Conservation (phyloP, 2,329 filamentous ascomycete species). For the Penicillium sp. region DNA sequence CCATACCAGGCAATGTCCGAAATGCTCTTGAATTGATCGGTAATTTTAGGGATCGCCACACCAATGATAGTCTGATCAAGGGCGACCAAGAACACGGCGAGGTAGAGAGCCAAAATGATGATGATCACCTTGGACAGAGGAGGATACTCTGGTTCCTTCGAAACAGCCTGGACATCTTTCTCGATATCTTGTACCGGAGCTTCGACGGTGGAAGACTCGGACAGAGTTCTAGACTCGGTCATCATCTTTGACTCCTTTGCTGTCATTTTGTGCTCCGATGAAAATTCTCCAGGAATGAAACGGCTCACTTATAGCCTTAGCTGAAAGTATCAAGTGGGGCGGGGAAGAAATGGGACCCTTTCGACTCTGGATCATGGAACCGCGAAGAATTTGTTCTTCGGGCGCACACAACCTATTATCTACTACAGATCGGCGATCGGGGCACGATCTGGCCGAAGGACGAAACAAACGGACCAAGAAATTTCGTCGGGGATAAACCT, state of each 20-base stretch:
- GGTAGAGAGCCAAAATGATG: conserved; percentile 24
- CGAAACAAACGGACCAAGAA: background rate
- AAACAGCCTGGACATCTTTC: background rate
- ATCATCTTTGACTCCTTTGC: background rate
- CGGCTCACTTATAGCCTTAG: background rate
- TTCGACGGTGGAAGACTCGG: background rate
- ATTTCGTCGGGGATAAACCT: background rate
- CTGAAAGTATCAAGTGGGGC: background rate
- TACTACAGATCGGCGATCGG: background rate
- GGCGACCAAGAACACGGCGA: conserved; percentile 26
- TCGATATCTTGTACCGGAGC: background rate
- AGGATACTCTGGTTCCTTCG: conserved; percentile 17
- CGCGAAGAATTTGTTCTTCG: background rate
- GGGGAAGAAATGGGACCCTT: background rate
- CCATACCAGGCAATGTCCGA: conserved; percentile 19
- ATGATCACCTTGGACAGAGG: conserved; percentile 16
- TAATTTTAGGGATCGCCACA: conserved; percentile 13
- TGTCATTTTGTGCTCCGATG: background rate
- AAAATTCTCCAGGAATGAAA: background rate
- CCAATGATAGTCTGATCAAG: conserved; percentile 22
- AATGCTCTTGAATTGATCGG: conserved; percentile 19
- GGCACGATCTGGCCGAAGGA: background rate
- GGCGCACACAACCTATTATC: background rate
- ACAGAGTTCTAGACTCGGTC: background rate
- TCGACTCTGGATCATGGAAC: background rate